Conservation (phyloP, 352 stramenopile species). For the Phytophthora pseudosyringae region DNA sequence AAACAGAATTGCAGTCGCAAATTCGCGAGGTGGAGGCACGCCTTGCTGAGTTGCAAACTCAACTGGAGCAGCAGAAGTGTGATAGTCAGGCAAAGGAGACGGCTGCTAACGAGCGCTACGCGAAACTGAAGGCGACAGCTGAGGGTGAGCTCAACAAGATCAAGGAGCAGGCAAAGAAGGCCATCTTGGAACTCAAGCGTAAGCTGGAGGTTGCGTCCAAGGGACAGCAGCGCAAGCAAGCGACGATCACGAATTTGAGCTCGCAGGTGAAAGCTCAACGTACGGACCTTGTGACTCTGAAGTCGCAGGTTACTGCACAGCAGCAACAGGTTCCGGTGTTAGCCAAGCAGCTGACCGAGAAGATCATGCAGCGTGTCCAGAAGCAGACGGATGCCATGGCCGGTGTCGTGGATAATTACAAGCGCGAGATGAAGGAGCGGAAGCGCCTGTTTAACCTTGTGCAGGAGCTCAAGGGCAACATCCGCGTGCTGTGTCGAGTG, state of each 20-base stretch:
- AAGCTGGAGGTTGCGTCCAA: constrained; percentile 71
- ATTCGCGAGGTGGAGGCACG: constrained; percentile 49
- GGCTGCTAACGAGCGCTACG: constrained; percentile 67
- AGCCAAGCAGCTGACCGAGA: constrained; percentile 74
- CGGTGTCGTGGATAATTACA: constrained; percentile 90
- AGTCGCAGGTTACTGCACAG: constrained; percentile 55
- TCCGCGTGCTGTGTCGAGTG: constrained; percentile 97
- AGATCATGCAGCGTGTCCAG: constrained; percentile 73
- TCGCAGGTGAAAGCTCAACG: constrained; percentile 66
- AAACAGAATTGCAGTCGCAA: constrained; percentile 48
- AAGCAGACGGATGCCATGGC: constrained; percentile 83
- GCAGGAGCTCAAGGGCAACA: constrained; percentile 97
- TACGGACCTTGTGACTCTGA: constrained; percentile 53
- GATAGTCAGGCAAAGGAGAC: constrained; percentile 52
- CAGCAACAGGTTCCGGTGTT: constrained; percentile 67
- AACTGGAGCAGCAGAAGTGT: constrained; percentile 66
- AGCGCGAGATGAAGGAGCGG: constrained; percentile 87
- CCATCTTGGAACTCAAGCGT: constrained; percentile 85
- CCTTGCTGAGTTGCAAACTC: constrained; percentile 38
- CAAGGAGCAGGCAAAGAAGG: constrained; percentile 89
- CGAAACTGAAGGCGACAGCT: constrained; percentile 79
- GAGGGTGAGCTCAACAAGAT: constrained; percentile 83
- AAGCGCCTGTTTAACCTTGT: constrained; percentile 96
- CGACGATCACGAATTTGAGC: constrained; percentile 46
- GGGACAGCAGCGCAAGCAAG: constrained; percentile 62